Base-by-base conservation (phyloP, 2,329 filamentous ascomycete species). In the Penicillium concentricum region DNA sequence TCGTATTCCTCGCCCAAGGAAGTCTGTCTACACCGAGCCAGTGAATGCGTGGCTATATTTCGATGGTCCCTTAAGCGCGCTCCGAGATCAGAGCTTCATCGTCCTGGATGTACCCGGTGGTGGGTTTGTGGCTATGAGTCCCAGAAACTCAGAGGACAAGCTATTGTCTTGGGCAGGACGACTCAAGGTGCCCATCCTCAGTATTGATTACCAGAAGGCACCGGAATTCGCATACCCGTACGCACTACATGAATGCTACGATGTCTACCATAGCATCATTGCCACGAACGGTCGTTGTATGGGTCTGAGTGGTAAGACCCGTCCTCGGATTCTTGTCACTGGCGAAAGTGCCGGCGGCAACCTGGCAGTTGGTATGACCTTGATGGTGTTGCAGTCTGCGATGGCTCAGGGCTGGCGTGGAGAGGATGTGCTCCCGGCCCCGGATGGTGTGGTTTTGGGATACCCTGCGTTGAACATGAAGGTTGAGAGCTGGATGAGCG, bases 401-500 rank as follows among this genome's bases (percentile, higher is more conserved):
- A 82, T 82, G 43, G 80, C 80, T 4, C 81, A 83, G 18, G 79
- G 82, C 47, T 84, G 81, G 73, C 77, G 81, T 55, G 81, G 80
- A 15, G 81, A 86, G 60, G 77, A 77, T 20, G 79, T 85, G 2
- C 79, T 96, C 6, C 88, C 92, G 0, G 72, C 84, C 0, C 94
- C 94, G 0, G 88, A 90, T 51, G 93, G 92, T 0, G 75, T 97
- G 8, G 82, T 97, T 0, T 81, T 96, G 47, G 87, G 95, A 57
- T 99, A 99, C 68, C 94, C 94, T 0, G 87, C 88, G 0, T 78
- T 99, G 57, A 94, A 97, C 68, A 92, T 97, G 89, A 97, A 96
- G 68, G 97, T 97, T 63, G 91, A 91, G 37, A 97, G 92, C 73
- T 99, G 94, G 94, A 97, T 99, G 92, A 92, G 91, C 0, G 93